phyloP scores from a whole-genome alignment of 257 asterid genomes.

The Pogostemon cablin region DNA sequence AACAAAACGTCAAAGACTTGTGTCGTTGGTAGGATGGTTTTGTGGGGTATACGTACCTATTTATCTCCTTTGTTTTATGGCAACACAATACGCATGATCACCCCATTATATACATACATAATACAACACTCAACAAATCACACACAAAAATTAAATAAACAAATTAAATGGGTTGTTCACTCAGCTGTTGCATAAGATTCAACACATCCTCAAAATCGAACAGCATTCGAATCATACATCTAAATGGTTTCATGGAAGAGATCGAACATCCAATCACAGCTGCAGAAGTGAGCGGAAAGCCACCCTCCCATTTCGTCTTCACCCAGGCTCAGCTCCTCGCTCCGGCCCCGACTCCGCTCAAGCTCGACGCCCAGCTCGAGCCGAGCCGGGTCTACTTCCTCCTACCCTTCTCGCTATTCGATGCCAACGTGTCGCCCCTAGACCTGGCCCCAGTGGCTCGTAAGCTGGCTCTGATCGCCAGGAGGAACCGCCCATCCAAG shows the following conservation, averaged over 20 bases:
- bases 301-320: constrained; percentile 45
- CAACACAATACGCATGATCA: too few relatives aligned
- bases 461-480: constrained; percentile 47
- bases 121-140: background rate
- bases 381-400: constrained; percentile 50
- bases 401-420: constrained; percentile 53
- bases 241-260: constrained; percentile 51
- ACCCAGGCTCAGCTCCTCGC: constrained; percentile 54
- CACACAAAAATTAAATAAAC: background rate
- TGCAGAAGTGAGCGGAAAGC: constrained; percentile 45
- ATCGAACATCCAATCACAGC: constrained; percentile 48
- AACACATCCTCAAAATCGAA: constrained; percentile 26
- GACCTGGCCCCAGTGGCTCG: constrained; percentile 55
- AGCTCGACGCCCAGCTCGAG: constrained; percentile 39
- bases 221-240: constrained; percentile 43
- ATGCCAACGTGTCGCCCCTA: constrained; percentile 45
- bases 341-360: constrained; percentile 46
- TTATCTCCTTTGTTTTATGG: too few relatives aligned
- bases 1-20: too few relatives aligned
- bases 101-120: background rate
- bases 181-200: constrained; percentile 34
- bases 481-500: constrained; percentile 19
- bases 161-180: constrained; percentile 39
- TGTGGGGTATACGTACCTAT: too few relatives aligned
- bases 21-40: too few relatives aligned